phyloP scores from a whole-genome alignment of 1,284 basidiomycete genomes.

The Sporisorium scitamineum region DNA sequence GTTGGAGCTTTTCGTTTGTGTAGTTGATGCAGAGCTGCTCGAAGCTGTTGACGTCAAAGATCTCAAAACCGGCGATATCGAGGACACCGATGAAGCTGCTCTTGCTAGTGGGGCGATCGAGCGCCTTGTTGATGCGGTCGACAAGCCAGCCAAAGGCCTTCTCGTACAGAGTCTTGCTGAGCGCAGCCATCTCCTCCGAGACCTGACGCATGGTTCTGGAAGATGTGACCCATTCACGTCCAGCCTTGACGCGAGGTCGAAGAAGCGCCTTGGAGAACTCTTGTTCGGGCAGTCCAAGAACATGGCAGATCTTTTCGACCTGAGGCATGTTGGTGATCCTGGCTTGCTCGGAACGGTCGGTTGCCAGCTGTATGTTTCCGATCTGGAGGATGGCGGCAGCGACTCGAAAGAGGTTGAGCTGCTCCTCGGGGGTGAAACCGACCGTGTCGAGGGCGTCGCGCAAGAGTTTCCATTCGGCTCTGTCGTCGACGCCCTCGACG shows the following conservation, averaged over 20 bases:
- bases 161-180: slow-evolving; percentile 97
- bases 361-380: slow-evolving; percentile 88
- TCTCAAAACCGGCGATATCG: slow-evolving; percentile 99
- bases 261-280: slow-evolving; percentile 84
- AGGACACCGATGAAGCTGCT: slow-evolving; percentile 97
- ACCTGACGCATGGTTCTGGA: slow-evolving; percentile 92
- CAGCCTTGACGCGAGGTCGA: slow-evolving; percentile 84
- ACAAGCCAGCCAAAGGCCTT: slow-evolving; percentile 95
- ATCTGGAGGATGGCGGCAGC: slow-evolving; percentile 94
- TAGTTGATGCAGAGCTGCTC: slow-evolving; percentile 99
- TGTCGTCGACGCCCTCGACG: slow-evolving; percentile 94
- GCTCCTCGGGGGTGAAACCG: slow-evolving; percentile 85
- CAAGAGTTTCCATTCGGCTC: slow-evolving; percentile 85
- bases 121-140: slow-evolving; percentile 91
- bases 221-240: slow-evolving; percentile 96
- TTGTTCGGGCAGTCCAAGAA: slow-evolving; percentile 88
- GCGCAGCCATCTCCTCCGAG: slow-evolving; percentile 87
- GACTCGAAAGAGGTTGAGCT: slow-evolving; percentile 92
- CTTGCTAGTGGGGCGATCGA: slow-evolving; percentile 89
- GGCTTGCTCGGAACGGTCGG: slow-evolving; percentile 88
- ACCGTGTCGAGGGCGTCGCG: slow-evolving; percentile 86
- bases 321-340: slow-evolving; percentile 74
- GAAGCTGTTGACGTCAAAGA: slow-evolving; percentile 77
- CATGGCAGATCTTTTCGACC: slow-evolving; percentile 86
- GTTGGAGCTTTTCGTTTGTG: slow-evolving; percentile 77